These are phyloP conservation scores for Odontarrhena argentea DNA, from an alignment of 345 rosid species.

Conservation along the genomic window DNA sequence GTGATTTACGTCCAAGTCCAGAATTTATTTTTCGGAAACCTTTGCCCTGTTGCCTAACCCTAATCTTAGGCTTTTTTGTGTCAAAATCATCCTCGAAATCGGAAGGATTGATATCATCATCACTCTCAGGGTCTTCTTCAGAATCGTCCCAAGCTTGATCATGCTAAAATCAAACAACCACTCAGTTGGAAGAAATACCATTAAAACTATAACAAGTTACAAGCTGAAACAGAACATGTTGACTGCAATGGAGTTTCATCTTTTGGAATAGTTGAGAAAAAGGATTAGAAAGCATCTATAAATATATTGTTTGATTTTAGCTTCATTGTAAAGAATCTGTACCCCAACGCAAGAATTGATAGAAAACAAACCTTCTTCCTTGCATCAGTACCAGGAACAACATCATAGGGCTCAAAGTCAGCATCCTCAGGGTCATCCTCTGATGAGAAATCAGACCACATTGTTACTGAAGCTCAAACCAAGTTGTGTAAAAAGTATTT, in stretches of 20 bases:
- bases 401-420: constrained; percentile 88
- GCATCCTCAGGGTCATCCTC: constrained; percentile 99
- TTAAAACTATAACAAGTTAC: constrained; percentile 24
- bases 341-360: constrained; percentile 21
- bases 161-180: constrained; percentile 41
- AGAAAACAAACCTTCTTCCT: constrained; percentile 60
- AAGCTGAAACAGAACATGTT: constrained; percentile 16
- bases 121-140: constrained; percentile 68
- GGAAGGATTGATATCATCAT: constrained; percentile 63
- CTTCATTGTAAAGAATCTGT: constrained; percentile 8
- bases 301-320: constrained; percentile 24
- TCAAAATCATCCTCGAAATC: constrained; percentile 78
- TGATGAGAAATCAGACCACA: constrained; percentile 50
- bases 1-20: constrained; percentile 53
- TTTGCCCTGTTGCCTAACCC: constrained; percentile 61
- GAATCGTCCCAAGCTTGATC: constrained; percentile 81
- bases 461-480: constrained; percentile 28
- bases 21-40: constrained; percentile 55
- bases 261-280: constrained; percentile 3
- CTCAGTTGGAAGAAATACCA: constrained; percentile 28
- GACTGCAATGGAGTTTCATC: background rate
- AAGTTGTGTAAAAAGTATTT: constrained; percentile 1
- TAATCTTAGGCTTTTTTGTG: constrained; percentile 60
- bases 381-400: constrained; percentile 44
- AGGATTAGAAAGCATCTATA: constrained; percentile 9